Conservation (phyloP, 1,284 basidiomycete species). For the Flammula alnicola region DNA sequence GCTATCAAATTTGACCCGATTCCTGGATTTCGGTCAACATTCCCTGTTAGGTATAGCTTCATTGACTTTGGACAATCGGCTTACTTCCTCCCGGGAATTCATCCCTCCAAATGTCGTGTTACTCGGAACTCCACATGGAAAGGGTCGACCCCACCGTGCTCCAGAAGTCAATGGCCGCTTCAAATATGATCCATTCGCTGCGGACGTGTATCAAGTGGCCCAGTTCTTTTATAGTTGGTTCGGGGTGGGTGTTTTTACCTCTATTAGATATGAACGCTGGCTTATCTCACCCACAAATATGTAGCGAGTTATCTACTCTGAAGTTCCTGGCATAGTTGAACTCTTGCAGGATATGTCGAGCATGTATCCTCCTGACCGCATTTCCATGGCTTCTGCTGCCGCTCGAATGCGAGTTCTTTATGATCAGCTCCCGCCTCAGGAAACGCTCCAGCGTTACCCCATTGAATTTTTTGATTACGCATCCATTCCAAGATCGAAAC, state of each 20-base stretch:
- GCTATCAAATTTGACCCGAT: too few relatives aligned
- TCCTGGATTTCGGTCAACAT: too few relatives aligned
- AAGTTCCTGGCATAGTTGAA: constrained; percentile 10
- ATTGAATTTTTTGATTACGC: neutral
- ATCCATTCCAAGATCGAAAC: neutral
- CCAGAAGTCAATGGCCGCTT: constrained; percentile 1
- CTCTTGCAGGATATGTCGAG: constrained; percentile 13
- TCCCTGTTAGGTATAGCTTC: too few relatives aligned
- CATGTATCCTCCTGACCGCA: constrained; percentile 5
- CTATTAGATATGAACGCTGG: too few relatives aligned
- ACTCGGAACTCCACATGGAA: neutral
- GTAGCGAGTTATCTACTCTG: neutral
- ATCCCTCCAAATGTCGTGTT: neutral
- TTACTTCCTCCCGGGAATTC: neutral
- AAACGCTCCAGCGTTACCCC: neutral
- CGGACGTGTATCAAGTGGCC: constrained; percentile 11
- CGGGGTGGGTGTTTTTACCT: neutral
- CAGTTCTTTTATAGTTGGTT: constrained; percentile 3
- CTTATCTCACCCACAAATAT: too few relatives aligned
- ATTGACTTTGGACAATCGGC: too few relatives aligned
- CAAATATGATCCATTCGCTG: constrained; percentile 10
- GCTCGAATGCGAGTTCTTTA: neutral
- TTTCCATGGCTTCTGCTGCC: neutral
- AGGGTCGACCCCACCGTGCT: neutral
- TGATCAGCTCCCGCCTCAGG: neutral